Evolutionary conservation across 257 asterid species (phyloP).

Genomic region (Nicotiana otophora): DNA sequence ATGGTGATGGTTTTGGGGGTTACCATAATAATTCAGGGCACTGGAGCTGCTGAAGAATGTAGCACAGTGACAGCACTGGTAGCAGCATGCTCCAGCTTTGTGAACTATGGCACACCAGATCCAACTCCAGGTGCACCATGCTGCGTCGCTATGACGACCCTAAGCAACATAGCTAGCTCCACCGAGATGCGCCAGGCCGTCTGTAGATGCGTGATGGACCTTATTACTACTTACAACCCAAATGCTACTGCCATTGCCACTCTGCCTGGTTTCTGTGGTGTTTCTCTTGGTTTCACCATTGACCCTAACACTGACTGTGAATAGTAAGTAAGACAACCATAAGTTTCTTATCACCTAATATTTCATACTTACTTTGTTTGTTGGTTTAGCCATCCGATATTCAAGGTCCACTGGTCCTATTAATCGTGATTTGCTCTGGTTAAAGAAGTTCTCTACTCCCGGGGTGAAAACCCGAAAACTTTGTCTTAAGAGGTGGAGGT

Average conservation of each 20-base stretch:
- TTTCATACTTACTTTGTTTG: not conserved
- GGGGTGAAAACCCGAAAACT: not conserved
- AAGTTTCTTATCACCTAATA: not conserved
- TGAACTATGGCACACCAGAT: slow-evolving; percentile 55
- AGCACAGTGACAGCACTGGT: slow-evolving; percentile 53
- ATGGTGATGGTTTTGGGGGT: slow-evolving; percentile 1
- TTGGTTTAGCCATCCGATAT: not conserved
- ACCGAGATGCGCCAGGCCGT: slow-evolving; percentile 45
- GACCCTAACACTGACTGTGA: slow-evolving; percentile 83
- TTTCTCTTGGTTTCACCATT: slow-evolving; percentile 77
- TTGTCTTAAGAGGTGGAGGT: not conserved
- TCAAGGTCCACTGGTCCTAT: too few relatives aligned
- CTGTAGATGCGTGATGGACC: slow-evolving; percentile 72
- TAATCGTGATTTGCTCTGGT: not conserved
- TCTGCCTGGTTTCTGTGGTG: slow-evolving; percentile 88
- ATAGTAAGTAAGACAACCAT: slow-evolving; percentile 51
- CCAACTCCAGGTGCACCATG: slow-evolving; percentile 77
- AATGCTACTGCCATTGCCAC: slow-evolving; percentile 90
- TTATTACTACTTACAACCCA: slow-evolving; percentile 38
- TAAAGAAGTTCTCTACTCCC: not conserved
- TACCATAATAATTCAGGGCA: not conserved
- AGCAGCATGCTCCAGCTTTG: slow-evolving; percentile 71
- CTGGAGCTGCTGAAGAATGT: slow-evolving; percentile 37
- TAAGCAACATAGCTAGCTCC: slow-evolving; percentile 40
- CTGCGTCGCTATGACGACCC: slow-evolving; percentile 67